Percentiles rank a stretch among this genome's conserved stretches.
Conservation (phyloP, 495 filamentous ascomycete genomes). For the Tuber umbilicatum region DNA sequence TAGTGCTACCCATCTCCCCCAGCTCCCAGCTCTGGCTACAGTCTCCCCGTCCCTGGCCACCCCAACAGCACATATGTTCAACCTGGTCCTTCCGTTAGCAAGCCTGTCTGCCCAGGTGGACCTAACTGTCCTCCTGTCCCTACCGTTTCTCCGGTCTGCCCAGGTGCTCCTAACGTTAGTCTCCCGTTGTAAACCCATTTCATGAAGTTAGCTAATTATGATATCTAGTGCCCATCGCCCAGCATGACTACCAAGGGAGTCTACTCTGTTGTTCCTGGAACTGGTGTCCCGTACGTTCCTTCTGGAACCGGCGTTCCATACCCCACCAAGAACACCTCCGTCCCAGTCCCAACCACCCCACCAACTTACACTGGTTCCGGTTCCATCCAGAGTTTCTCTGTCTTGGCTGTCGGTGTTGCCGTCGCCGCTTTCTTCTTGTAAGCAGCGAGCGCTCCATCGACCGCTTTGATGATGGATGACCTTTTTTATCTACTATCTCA, state of each 20-base stretch:
- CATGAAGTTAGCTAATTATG: not conserved
- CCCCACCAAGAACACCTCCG: conserved; percentile 62
- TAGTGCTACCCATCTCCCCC: conserved; percentile 8
- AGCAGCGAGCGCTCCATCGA: conserved; percentile 34
- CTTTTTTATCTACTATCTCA: conserved; percentile 20
- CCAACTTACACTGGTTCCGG: conserved; percentile 30
- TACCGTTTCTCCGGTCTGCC: conserved; percentile 11
- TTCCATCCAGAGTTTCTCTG: conserved; percentile 32
- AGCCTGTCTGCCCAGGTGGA: not conserved
- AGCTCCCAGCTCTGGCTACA: not conserved
- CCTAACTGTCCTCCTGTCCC: conserved; percentile 13
- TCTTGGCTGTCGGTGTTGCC: conserved; percentile 34
- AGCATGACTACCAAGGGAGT: conserved; percentile 13
- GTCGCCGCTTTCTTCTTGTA: conserved; percentile 38
- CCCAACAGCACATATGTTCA: conserved; percentile 19
- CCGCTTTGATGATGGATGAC: conserved; percentile 43
- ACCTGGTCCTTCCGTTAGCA: not conserved
- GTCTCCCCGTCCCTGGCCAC: conserved; percentile 16
- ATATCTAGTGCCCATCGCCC: conserved; percentile 11
- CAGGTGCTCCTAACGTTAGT: not conserved
- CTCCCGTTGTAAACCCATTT: not conserved
- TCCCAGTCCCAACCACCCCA: conserved; percentile 69
- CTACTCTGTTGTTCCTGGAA: conserved; percentile 32
- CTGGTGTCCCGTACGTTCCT: conserved; percentile 32
- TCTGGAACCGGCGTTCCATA: conserved; percentile 38